Conservation (phyloP, 495 filamentous ascomycete species). For the Pyrenula aspistea region DNA sequence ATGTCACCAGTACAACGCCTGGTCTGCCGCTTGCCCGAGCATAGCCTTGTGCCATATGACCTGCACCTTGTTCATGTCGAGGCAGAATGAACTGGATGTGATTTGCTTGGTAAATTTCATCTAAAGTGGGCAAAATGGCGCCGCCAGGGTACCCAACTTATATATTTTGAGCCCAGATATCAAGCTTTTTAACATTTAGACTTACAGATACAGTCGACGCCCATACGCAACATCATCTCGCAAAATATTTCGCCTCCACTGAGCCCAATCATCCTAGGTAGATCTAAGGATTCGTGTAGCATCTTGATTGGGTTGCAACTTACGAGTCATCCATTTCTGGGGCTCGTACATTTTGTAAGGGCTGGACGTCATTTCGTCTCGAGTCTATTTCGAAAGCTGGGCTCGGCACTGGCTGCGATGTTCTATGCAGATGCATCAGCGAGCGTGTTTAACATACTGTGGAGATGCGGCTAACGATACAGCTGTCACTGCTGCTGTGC, state of each 20-base stretch:
- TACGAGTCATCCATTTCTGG: constrained; percentile 65
- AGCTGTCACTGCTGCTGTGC: constrained; percentile 31
- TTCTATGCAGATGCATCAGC: constrained; percentile 4
- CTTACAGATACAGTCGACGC: constrained; percentile 84
- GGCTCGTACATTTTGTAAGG: constrained; percentile 46
- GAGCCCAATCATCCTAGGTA: constrained; percentile 76
- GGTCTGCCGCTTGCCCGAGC: constrained; percentile 49
- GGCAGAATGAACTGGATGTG: constrained; percentile 52
- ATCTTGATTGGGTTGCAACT: constrained; percentile 8
- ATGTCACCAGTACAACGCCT: constrained; percentile 53
- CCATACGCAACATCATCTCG: constrained; percentile 93
- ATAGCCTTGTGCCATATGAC: constrained; percentile 58
- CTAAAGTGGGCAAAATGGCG: constrained; percentile 40
- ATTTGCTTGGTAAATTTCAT: constrained; percentile 50
- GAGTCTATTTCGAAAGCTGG: constrained; percentile 58
- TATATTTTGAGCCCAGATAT: not conserved
- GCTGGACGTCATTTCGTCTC: constrained; percentile 52
- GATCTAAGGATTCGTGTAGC: not conserved
- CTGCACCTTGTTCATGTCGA: constrained; percentile 51
- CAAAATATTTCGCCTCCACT: constrained; percentile 96
- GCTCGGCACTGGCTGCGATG: constrained; percentile 38
- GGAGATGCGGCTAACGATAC: constrained; percentile 32
- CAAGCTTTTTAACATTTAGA: constrained; percentile 14
- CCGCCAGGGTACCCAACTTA: constrained; percentile 33
- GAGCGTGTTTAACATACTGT: not conserved